Conservation (phyloP, 495 filamentous ascomycete genomes). For the Penicillium desertorum region DNA sequence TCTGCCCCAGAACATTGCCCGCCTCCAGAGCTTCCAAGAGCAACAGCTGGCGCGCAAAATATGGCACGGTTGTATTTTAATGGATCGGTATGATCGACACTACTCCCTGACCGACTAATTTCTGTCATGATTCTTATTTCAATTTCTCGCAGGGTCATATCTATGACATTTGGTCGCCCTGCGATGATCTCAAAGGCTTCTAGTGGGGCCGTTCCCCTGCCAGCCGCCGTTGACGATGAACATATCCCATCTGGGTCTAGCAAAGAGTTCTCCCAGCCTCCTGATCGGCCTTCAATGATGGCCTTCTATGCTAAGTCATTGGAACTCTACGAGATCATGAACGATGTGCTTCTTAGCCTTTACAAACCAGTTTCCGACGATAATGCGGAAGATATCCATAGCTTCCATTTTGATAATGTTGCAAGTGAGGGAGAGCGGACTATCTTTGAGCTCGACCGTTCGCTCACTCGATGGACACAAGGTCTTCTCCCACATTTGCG, state of each 20-base stretch:
- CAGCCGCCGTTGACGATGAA: constrained; percentile 39
- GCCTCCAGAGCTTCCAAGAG: constrained; percentile 31
- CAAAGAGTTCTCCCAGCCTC: constrained; percentile 27
- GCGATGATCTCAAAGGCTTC: constrained; percentile 41
- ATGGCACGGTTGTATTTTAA: constrained; percentile 46
- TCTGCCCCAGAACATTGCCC: constrained; percentile 45
- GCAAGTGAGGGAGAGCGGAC: constrained; percentile 29
- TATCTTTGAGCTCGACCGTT: constrained; percentile 40
- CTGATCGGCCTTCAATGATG: constrained; percentile 34
- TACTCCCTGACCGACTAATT: not conserved
- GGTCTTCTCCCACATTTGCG: constrained; percentile 33
- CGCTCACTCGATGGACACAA: constrained; percentile 34
- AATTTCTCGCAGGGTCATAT: constrained; percentile 32
- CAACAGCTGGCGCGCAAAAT: constrained; percentile 40
- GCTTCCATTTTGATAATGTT: constrained; percentile 34
- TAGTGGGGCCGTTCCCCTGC: constrained; percentile 38
- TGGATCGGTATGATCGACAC: constrained; percentile 36
- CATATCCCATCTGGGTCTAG: constrained; percentile 26
- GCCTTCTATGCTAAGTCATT: constrained; percentile 42
- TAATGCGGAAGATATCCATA: constrained; percentile 31
- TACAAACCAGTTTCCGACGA: constrained; percentile 34
- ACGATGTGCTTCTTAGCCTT: constrained; percentile 40
- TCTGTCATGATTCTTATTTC: not conserved
- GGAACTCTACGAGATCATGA: constrained; percentile 43
- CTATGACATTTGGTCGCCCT: constrained; percentile 47